These are phyloP conservation scores for Brettanomyces custersianus DNA, from an alignment of 805 yeast genomes.

Conservation along the genomic window DNA sequence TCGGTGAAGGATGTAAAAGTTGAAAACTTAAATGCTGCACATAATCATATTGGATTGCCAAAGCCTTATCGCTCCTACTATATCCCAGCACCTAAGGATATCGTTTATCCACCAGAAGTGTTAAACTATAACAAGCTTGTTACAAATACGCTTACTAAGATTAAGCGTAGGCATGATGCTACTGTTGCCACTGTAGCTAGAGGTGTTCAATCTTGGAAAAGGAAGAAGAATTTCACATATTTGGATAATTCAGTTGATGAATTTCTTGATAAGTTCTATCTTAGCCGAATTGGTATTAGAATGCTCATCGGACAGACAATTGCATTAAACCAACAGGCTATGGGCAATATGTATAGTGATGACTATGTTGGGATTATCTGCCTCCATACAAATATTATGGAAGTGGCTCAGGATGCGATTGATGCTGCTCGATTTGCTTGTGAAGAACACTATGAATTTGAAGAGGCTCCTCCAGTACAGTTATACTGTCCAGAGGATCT, in stretches of 20 bases:
- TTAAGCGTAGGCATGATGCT: slow-evolving; percentile 83
- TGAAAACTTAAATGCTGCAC: slow-evolving; percentile 7
- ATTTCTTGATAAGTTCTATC: slow-evolving; percentile 78
- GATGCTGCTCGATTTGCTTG: slow-evolving; percentile 87
- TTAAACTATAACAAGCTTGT: slow-evolving; percentile 62
- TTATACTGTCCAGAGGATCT: slow-evolving; percentile 69
- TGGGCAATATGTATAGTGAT: slow-evolving; percentile 33
- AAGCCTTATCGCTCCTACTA: slow-evolving; percentile 35
- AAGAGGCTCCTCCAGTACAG: slow-evolving; percentile 79
- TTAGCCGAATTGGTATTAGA: slow-evolving; percentile 86
- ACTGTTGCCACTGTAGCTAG: slow-evolving; percentile 89
- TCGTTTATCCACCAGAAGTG: slow-evolving; percentile 65
- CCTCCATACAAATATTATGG: slow-evolving; percentile 73
- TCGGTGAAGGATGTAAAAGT: neutral
- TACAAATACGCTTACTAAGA: slow-evolving; percentile 54
- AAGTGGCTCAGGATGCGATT: slow-evolving; percentile 78
- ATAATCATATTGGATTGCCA: slow-evolving; percentile 6
- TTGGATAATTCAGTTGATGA: slow-evolving; percentile 70
- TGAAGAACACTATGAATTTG: slow-evolving; percentile 81
- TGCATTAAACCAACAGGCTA: slow-evolving; percentile 39
- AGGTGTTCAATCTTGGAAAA: slow-evolving; percentile 88
- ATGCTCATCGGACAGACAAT: slow-evolving; percentile 94
- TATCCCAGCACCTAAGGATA: slow-evolving; percentile 41
- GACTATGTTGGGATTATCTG: slow-evolving; percentile 87
- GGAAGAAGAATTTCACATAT: slow-evolving; percentile 31